Conservation (phyloP, 495 filamentous ascomycete species). For the Tuber melanosporum region DNA sequence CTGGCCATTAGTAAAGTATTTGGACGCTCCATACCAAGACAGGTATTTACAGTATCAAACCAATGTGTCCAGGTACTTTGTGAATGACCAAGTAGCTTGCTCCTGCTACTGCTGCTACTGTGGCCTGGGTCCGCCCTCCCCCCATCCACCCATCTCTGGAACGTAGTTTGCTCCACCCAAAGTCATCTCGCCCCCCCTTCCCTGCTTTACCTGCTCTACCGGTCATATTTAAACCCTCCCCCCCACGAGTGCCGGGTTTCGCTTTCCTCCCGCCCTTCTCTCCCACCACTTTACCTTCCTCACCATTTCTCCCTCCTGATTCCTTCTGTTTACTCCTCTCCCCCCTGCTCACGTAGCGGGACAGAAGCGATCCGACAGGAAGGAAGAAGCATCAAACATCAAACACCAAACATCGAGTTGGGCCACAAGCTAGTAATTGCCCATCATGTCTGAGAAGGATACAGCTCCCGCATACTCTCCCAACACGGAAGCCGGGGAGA, state of each 20-base stretch:
- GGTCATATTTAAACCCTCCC: not conserved
- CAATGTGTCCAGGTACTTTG: not conserved
- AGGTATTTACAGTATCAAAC: not conserved
- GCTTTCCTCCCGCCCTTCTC: not conserved
- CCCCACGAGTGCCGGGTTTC: not conserved
- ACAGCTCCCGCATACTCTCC: slow-evolving; percentile 21
- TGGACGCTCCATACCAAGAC: not conserved
- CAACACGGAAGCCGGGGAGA: not conserved
- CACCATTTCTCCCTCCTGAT: not conserved
- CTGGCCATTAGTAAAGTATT: not conserved
- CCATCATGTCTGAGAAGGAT: slow-evolving; percentile 23
- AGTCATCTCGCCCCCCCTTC: not conserved
- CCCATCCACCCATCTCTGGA: not conserved
- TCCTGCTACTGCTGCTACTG: not conserved
- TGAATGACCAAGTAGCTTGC: not conserved
- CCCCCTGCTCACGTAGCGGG: not conserved
- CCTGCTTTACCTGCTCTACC: not conserved
- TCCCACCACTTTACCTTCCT: not conserved
- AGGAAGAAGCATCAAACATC: not conserved
- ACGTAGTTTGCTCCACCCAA: not conserved
- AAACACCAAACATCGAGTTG: not conserved
- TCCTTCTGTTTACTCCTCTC: not conserved
- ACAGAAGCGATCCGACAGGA: not conserved
- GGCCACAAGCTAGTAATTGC: not conserved
- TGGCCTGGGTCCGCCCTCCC: not conserved